phyloP scores from a whole-genome alignment of 768 basidiomycete genomes.

The Pilatotrama ljubarskyi region DNA sequence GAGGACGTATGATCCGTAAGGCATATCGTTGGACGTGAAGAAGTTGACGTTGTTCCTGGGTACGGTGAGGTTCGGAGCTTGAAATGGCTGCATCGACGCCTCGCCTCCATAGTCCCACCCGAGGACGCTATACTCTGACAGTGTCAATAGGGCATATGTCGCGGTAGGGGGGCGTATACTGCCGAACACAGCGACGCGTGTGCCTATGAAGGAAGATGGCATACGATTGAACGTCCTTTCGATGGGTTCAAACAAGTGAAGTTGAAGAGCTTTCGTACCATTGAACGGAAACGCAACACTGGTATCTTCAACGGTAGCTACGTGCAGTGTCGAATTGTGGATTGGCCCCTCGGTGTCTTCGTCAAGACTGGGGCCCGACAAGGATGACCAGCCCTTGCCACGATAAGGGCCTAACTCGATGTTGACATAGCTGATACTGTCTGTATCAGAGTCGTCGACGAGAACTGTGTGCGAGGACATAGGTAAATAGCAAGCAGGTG shows the following conservation, averaged over 20 bases:
- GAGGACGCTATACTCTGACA: neutral
- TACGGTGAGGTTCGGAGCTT: neutral
- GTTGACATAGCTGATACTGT: neutral
- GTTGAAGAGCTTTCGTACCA: neutral
- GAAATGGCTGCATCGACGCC: neutral
- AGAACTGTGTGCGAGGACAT: neutral
- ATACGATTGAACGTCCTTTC: no score
- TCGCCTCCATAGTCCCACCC: neutral
- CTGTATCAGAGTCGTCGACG: neutral
- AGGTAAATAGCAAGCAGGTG: neutral
- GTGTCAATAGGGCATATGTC: neutral
- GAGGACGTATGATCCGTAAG: neutral
- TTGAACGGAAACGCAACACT: neutral
- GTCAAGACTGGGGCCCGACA: neutral
- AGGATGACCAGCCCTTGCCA: neutral
- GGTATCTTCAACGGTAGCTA: neutral
- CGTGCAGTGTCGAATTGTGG: neutral
- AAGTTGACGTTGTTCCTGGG: constrained; percentile 6
- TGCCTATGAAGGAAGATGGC: neutral
- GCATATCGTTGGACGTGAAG: neutral
- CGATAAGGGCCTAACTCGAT: neutral
- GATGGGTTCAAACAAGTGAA: no score
- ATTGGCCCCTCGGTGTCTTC: neutral
- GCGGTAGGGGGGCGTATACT: neutral
- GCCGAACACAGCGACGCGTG: neutral